Base-by-base conservation (phyloP, 1,139 yeast species). In the Saccharomyces pastorianus region DNA sequence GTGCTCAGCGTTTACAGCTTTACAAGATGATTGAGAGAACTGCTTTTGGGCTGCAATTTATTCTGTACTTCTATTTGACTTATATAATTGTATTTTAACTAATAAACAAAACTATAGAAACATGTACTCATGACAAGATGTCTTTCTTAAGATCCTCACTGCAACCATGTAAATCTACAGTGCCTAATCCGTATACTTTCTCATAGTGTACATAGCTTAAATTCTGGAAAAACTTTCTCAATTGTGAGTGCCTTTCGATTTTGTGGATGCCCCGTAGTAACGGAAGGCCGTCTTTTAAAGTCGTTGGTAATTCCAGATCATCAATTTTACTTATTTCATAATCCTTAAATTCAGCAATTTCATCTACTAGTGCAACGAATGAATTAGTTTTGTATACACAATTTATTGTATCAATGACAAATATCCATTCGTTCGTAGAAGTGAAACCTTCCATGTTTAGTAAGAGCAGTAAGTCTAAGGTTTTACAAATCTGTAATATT, bases 361-460 rank as follows among this genome's bases (percentile, higher is more conserved):
- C 73, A 61, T 82, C 87, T 38, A 80, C 71, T 20, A 81, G 61
- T 0, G 84, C 72, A 51, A 74, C 66, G 51, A 56, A 67, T 9
- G 69, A 63, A 42, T 67, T 66, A 13, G 49, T 73, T 59, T 57
- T 77, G 60, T 77, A 78, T 32, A 82, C 76, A 9, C 88, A 83
- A 59, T 85, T 90, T 42, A 85, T 78, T 26, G 81, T 83, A 60
- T 86, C 88, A 34, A 85, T 78, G 13, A 91, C 79, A 68, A 89
- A 93, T 1, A 91, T 73, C 98, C 98, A 93, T 64, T 88, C 93
- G 60, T 81, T 73, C 3, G 70, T 77, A 60, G 86, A 70, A 63
- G 84, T 85, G 69, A 93, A 91, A 53, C 89, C 96, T 64, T 90
- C 97, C 52, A 77, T 77, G 46, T 83, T 80, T 52, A 89, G 64